Percentiles rank a stretch among this genome's conserved stretches.
phyloP scores from a whole-genome alignment of 176 grass and related monocot genomes.

The Ensete glaucum region DNA sequence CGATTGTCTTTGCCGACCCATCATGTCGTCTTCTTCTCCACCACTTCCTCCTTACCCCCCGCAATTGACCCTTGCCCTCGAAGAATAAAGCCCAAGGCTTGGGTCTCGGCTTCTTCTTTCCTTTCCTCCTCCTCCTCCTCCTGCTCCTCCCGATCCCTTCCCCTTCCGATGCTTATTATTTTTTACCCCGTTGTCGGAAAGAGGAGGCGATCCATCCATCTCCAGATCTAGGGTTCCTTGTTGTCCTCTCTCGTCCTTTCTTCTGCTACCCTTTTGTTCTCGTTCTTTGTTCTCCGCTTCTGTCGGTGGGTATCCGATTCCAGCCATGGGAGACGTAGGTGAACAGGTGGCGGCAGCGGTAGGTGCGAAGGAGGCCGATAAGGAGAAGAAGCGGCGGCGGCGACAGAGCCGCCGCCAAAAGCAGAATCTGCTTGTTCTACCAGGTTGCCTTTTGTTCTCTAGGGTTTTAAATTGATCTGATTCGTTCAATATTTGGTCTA shows the following conservation, averaged over 20 bases:
- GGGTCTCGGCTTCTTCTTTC: background rate
- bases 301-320: too few relatives aligned
- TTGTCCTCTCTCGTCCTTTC: background rate
- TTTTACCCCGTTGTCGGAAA: slow-evolving; percentile 37
- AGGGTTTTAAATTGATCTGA: background rate
- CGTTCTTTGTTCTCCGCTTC: background rate
- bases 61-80: background rate
- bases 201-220: slow-evolving; percentile 13
- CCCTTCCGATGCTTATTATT: slow-evolving; percentile 38
- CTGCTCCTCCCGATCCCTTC: slow-evolving; percentile 6
- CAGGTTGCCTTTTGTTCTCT: slow-evolving; percentile 2
- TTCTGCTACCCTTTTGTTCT: background rate
- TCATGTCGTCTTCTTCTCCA: background rate
- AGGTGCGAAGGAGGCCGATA: slow-evolving; percentile 44
- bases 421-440: slow-evolving; percentile 15
- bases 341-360: slow-evolving; percentile 24
- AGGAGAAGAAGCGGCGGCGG: slow-evolving; percentile 51
- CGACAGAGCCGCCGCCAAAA: slow-evolving; percentile 42
- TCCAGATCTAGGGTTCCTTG: slow-evolving; percentile 58
- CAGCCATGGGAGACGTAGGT: slow-evolving; percentile 39
- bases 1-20: slow-evolving; percentile 1
- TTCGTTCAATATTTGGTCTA: background rate
- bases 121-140: slow-evolving; percentile 1
- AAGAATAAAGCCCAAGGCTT: background rate
- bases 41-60: background rate